Conservation (phyloP, 2,329 filamentous ascomycete species). For the Exophiala bonariae region DNA sequence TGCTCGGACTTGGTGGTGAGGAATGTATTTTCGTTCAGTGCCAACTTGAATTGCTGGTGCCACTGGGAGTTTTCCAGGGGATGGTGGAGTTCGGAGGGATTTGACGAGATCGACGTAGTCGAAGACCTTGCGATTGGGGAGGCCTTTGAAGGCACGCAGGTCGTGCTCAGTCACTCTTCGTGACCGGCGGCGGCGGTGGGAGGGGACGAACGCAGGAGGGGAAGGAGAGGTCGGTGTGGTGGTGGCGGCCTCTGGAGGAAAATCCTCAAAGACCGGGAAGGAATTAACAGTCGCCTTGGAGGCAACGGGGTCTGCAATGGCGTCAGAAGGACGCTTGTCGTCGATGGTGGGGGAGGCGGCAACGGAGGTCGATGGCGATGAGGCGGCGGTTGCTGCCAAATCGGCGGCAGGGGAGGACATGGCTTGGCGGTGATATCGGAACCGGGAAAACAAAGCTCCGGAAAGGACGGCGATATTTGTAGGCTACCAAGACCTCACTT, state of each 20-base stretch:
- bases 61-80: constrained; percentile 16
- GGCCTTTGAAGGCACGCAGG: constrained; percentile 13
- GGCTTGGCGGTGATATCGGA: no score
- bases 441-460: no score
- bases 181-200: constrained; percentile 16
- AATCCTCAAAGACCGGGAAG: constrained; percentile 23
- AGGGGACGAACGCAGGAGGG: constrained; percentile 4
- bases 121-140: constrained; percentile 14
- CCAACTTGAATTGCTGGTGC: constrained; percentile 15
- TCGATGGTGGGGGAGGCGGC: constrained; percentile 4
- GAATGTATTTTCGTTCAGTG: constrained; percentile 28
- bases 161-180: constrained; percentile 22
- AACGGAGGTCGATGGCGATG: constrained; percentile 4
- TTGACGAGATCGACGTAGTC: constrained; percentile 22
- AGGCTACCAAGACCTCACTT: no score
- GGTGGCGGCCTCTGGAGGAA: constrained; percentile 5
- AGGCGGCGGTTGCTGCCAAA: no score
- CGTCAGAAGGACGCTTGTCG: constrained; percentile 3
- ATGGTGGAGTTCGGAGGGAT: constrained; percentile 14
- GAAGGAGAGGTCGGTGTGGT: constrained; percentile 9
- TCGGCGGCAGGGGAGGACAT: no score
- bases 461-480: no score
- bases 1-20: constrained; percentile 22
- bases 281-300: constrained; percentile 12
- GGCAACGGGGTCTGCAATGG: constrained; percentile 9